Base-by-base conservation (phyloP, 768 basidiomycete species). In the Roridomyces roridus region DNA sequence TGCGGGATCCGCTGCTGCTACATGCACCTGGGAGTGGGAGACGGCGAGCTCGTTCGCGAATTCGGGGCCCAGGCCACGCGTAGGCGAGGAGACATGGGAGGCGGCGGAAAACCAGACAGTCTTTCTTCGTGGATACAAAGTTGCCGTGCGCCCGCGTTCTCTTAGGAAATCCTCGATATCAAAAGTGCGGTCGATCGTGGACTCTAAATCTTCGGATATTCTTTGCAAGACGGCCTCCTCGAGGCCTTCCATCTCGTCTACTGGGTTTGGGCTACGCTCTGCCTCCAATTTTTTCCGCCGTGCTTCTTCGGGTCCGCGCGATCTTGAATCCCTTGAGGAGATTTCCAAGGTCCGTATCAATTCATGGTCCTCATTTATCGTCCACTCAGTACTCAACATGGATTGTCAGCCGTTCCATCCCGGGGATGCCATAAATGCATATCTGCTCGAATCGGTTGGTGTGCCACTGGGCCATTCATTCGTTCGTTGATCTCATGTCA, bases 51-150 rank as follows among this genome's bases (percentile, higher is more conserved):
- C 58, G 3, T 55, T 46, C 18, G 49, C 49, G 6, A 37, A 52
- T 24, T 47, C 50, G 5, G 48, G 42, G 14, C 55, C 55, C 9
- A 25, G 41, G 6, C 6, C 21, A 15, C 15, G 45, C 6, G 8
- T 25, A 6, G 45, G 21, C 36, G 45, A 60, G 28, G 35, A 42
- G 21, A 6, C 31, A 4, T 48, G 49, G 46, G n/a, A n/a, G n/a
- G n/a, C n/a, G n/a, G n/a, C 17, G 5, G 23, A 59, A 12, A 63
- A 63, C 35, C 62, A 63, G 34, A 39, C 41, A 7, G 46, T 63
- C 1, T 63, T 63, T 39, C 11, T 63, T 2, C 51, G 57, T 0
- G 62, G 62, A 4, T 63, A 50, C 49, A 63, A 63, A n/a, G 49
- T 63, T 34, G 43, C 53, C 0, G 8, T 58, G 15, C 57, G 57